Evolutionary conservation across 1,284 basidiomycete species (phyloP).

Genomic region (Ceratobasidium sp.): DNA sequence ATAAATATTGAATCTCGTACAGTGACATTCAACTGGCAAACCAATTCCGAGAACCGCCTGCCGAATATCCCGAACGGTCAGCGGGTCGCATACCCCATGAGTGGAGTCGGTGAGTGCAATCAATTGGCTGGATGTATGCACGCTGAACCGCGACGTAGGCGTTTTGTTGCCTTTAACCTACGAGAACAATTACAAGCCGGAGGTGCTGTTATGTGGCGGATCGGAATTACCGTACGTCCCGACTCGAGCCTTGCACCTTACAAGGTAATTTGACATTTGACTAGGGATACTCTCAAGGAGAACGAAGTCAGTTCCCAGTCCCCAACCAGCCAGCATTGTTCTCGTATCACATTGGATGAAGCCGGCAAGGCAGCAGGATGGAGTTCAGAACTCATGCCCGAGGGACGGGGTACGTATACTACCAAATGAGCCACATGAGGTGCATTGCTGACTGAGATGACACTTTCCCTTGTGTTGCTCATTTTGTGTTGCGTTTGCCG

Average conservation of each 20-base stretch:
- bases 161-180: constrained; percentile 74
- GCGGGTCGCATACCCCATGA: constrained; percentile 83
- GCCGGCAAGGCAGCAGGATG: constrained; percentile 72
- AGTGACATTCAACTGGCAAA: constrained; percentile 78
- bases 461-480: neutral
- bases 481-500: neutral
- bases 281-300: constrained; percentile 43
- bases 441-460: no score
- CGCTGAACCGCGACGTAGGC: constrained; percentile 54
- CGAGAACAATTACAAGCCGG: constrained; percentile 67
- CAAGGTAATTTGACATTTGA: constrained; percentile 47
- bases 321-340: constrained; percentile 61
- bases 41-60: constrained; percentile 67
- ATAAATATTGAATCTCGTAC: constrained; percentile 54
- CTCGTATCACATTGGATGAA: constrained; percentile 68
- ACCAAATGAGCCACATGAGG: no score
- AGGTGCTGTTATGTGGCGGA: constrained; percentile 81
- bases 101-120: constrained; percentile 53
- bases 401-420: constrained; percentile 54
- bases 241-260: constrained; percentile 42
- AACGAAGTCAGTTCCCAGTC: constrained; percentile 41
- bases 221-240: constrained; percentile 50
- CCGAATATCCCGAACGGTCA: constrained; percentile 79
- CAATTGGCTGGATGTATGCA: constrained; percentile 45
- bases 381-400: constrained; percentile 76